A percentile compares a stretch with the other conserved stretches of the same genome.
phyloP scores from a whole-genome alignment of 495 filamentous ascomycete species.

The Aspergillus homomorphus region DNA sequence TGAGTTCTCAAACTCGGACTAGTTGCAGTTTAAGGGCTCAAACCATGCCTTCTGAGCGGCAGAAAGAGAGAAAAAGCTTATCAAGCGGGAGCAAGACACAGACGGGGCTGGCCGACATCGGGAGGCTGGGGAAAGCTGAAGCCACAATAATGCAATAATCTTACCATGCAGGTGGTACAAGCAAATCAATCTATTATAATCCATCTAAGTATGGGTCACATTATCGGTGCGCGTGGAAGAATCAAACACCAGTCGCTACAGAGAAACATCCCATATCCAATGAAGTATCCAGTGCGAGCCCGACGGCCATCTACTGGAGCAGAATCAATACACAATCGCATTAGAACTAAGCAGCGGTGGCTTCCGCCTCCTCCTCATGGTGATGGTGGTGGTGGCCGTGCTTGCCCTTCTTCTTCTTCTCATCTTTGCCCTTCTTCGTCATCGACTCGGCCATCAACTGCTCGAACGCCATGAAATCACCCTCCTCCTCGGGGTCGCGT shows the following conservation, averaged over 20 bases:
- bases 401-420: constrained; percentile 67
- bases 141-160: neutral
- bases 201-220: constrained; percentile 3
- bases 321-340: neutral
- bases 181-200: constrained; percentile 3
- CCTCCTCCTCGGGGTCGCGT: constrained; percentile 92
- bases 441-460: constrained; percentile 96
- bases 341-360: constrained; percentile 15
- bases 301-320: neutral
- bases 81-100: no score
- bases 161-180: no score
- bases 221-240: neutral
- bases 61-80: neutral
- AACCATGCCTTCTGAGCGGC: neutral
- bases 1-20: neutral
- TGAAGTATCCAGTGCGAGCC: neutral
- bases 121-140: neutral
- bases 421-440: constrained; percentile 81
- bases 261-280: constrained; percentile 9
- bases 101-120: neutral
- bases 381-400: constrained; percentile 17
- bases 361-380: constrained; percentile 10
- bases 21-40: no score
- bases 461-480: constrained; percentile 98
- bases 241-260: constrained; percentile 3